These are phyloP conservation scores for Metrosideros polymorpha DNA, from an alignment of 441 rosid genomes.

Conservation along the genomic window DNA sequence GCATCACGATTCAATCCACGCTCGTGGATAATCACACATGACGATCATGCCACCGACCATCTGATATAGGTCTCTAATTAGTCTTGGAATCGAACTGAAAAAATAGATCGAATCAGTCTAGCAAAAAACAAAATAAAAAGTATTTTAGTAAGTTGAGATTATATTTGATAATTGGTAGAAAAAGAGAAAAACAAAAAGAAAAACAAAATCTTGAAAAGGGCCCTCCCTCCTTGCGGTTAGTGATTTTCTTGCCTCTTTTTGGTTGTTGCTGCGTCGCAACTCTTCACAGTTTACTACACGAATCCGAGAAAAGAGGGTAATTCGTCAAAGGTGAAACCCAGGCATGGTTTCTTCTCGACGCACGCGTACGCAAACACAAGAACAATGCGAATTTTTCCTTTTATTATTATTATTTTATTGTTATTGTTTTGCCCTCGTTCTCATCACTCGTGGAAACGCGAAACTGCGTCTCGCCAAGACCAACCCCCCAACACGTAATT, in stretches of 20 bases:
- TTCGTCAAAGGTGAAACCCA: background rate
- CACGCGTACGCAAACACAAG: background rate
- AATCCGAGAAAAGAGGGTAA: background rate
- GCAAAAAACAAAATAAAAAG: background rate
- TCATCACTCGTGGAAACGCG: conserved; percentile 3
- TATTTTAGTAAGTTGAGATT: background rate
- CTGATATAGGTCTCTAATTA: background rate
- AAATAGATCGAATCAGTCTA: too few relatives aligned
- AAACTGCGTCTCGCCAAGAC: background rate
- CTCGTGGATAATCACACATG: accelerated
- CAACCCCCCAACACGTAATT: background rate
- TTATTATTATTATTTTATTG: background rate
- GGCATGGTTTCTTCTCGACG: background rate
- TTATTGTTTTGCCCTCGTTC: background rate
- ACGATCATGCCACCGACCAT: accelerated
- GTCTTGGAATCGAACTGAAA: background rate
- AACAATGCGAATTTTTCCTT: background rate
- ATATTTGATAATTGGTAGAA: background rate
- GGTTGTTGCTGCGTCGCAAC: background rate
- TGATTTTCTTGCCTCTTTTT: background rate
- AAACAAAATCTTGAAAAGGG: background rate
- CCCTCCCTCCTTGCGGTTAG: background rate
- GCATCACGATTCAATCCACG: accelerated
- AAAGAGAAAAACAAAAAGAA: background rate
- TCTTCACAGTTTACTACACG: background rate